Base-by-base conservation (phyloP, 805 yeast species). In the Ogataea parapolymorpha region DNA sequence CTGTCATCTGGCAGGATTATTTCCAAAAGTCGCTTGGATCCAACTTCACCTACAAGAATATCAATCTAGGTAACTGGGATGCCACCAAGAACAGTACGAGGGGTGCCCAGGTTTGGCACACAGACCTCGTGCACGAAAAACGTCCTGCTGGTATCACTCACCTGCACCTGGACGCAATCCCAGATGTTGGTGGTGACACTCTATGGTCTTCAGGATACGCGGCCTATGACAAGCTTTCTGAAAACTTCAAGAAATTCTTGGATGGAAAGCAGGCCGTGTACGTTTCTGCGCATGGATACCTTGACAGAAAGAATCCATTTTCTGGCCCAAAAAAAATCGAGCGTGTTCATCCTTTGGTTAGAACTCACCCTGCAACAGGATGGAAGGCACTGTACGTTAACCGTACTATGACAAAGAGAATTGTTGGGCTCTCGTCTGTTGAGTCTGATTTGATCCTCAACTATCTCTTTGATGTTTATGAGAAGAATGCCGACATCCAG, bases 321-420 rank as follows among this genome's bases (percentile, higher is more conserved):
- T 59, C 59, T 40, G 72, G 74, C 10, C 71, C 70, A n/a, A 66
- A 67, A 40, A 67, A 67, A 40, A 64, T 77, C 39, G 79, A 70
- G 48, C 69, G 80, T 56, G 74, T 70, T 44, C 85, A 80, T 59
- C 84, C 83, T 3, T 48, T 80, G 22, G 71, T 80, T 26, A 71
- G 84, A 62, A 76, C 82, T 27, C 80, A 80, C 50, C 85, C 85
- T 9, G 80, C 72, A 12, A 79, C 84, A 20, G 82, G 82, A 32
- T 70, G 78, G 75, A 80, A 79, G 59, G 63, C 79, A 1, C 61
- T 79, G 46, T 79, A 64, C 44, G 75, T 77, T 31, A 77, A 77
- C 59, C 67, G 77, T 30, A 61, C 67, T 14, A 68, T 68, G 69
- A 77, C 81, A 6, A 63, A 54, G 30, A 65, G 75, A 44, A 77